Conservation (phyloP, 139 green algal genomes). For the Picochlorum sp. region DNA sequence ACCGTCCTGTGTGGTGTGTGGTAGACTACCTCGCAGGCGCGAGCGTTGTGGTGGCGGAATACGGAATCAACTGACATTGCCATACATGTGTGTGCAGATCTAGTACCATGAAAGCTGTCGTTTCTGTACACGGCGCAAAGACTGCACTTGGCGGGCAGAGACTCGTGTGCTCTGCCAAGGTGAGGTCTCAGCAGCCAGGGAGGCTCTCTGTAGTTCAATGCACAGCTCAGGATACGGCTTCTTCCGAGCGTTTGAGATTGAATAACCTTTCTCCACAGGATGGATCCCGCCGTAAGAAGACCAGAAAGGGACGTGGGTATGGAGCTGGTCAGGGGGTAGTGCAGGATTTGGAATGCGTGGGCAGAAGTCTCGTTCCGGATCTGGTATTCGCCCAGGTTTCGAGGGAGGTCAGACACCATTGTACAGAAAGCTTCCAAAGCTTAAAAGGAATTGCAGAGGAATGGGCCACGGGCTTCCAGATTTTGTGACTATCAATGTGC, state of each 20-base stretch:
- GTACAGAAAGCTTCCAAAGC: constrained; percentile 93
- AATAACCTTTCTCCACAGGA: constrained; percentile 83
- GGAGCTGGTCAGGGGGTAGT: constrained; percentile 81
- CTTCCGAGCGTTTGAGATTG: constrained; percentile 38
- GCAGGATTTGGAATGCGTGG: constrained; percentile 94
- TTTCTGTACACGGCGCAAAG: too few species aligned
- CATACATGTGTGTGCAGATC: too few species aligned
- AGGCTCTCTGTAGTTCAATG: not conserved
- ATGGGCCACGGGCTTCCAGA: constrained; percentile 82
- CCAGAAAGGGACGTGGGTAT: constrained; percentile 88
- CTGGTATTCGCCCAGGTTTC: constrained; percentile 78
- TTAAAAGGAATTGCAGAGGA: constrained; percentile 91
- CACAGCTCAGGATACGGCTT: constrained; percentile 8
- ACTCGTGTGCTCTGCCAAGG: too few species aligned
- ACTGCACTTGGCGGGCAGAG: too few species aligned
- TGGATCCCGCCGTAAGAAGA: constrained; percentile 63
- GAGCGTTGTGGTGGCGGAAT: too few species aligned
- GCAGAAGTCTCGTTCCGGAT: constrained; percentile 88
- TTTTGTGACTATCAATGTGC: constrained; percentile 85
- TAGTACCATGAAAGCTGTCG: too few species aligned
- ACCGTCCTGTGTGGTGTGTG: too few species aligned
- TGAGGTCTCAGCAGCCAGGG: too few species aligned
- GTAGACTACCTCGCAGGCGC: too few species aligned
- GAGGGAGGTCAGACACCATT: constrained; percentile 96
- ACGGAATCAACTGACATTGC: too few species aligned